Evolutionary conservation across 371 early-diverging fungal genomes (phyloP).

Genomic region (Mortierella sp.): DNA sequence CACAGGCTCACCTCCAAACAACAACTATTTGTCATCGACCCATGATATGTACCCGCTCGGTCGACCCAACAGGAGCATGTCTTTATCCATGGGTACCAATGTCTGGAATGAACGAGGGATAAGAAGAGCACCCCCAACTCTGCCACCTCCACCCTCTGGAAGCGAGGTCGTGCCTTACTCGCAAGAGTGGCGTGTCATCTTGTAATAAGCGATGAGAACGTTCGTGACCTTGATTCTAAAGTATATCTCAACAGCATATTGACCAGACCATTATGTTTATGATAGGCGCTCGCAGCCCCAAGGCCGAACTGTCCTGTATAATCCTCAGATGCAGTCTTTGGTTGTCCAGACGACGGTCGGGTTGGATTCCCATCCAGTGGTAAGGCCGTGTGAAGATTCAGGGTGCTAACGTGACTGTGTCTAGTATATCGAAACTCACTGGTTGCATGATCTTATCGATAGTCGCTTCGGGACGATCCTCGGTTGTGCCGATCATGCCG

Average conservation of each 20-base stretch:
- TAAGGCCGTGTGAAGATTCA: conserved; percentile 10
- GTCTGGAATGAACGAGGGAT: conserved; percentile 58
- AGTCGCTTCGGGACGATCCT: conserved; percentile 32
- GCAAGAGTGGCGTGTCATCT: conserved; percentile 66
- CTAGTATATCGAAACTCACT: background rate
- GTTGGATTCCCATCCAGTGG: conserved; percentile 35
- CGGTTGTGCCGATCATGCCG: conserved; percentile 37
- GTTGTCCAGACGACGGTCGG: conserved; percentile 28
- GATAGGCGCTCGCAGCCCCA: conserved; percentile 43
- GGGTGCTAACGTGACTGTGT: conserved; percentile 9
- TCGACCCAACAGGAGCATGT: conserved; percentile 55
- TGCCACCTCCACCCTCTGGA: conserved; percentile 29
- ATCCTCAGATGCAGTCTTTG: conserved; percentile 52
- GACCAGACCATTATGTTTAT: background rate
- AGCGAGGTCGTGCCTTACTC: conserved; percentile 48
- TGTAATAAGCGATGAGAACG: conserved; percentile 54
- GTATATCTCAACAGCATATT: background rate
- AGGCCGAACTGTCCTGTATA: conserved; percentile 50
- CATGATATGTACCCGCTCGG: conserved; percentile 33
- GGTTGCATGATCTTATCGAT: background rate
- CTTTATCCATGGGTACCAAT: conserved; percentile 63
- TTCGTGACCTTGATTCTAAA: conserved; percentile 1
- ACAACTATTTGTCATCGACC: background rate
- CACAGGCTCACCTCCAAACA: conserved; percentile 15
- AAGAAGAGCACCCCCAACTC: conserved; percentile 55